phyloP scores from a whole-genome alignment of 177 flowering plant species.

The Vitis hybrid region DNA sequence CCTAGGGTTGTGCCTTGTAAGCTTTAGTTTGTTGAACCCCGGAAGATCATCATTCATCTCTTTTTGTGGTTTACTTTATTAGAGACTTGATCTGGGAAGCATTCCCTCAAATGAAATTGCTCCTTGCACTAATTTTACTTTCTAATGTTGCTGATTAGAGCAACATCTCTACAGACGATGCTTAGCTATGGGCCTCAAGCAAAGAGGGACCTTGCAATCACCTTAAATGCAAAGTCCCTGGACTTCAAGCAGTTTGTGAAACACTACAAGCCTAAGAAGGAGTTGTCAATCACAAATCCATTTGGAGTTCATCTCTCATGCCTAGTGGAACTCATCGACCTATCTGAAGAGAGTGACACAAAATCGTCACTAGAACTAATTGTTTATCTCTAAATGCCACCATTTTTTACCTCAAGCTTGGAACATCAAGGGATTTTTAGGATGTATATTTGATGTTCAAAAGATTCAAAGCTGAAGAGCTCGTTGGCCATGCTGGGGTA shows the following conservation, averaged over 20 bases:
- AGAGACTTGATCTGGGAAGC: conserved; percentile 50
- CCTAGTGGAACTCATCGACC: conserved; percentile 51
- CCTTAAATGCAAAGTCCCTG: conserved; percentile 57
- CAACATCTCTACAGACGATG: conserved; percentile 55
- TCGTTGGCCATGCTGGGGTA: conserved; percentile 45
- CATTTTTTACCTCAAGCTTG: conserved; percentile 58
- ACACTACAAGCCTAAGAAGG: conserved; percentile 44
- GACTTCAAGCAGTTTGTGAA: conserved; percentile 93
- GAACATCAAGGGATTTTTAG: conserved; percentile 59
- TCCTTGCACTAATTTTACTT: neutral
- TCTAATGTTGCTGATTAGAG: conserved; percentile 29
- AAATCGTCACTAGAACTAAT: conserved; percentile 65
- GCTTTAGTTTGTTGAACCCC: neutral
- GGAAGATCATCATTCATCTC: neutral
- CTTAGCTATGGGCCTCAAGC: conserved; percentile 26
- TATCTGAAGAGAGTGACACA: conserved; percentile 26
- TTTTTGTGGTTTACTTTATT: neutral
- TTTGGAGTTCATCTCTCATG: conserved; percentile 39
- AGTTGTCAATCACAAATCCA: conserved; percentile 9
- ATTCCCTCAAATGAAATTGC: neutral
- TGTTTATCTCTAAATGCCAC: conserved; percentile 54
- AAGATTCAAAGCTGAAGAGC: conserved; percentile 58
- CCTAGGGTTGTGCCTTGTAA: neutral
- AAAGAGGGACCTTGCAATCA: conserved; percentile 24
- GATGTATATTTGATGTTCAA: conserved; percentile 66